Percentiles rank a stretch among this genome's conserved stretches.
Evolutionary conservation across 164 flowering plant species (phyloP).

Genomic region (Nelumbo lutea): DNA sequence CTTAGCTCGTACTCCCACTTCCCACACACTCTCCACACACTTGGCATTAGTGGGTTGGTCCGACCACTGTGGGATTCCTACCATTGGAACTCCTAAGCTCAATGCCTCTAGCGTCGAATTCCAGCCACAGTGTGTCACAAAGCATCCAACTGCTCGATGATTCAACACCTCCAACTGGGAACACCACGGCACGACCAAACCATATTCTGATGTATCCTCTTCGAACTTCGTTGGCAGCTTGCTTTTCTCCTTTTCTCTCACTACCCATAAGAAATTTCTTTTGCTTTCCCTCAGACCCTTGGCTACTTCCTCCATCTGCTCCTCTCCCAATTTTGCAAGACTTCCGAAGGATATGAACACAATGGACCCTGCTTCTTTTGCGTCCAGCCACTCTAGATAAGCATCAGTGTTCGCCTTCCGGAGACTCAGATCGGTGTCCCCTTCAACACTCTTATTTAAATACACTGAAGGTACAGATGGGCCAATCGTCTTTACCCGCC

Average conservation of each 20-base stretch:
- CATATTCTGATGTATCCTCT: conserved; percentile 14
- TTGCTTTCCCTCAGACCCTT: conserved; percentile 12
- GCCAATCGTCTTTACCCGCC: conserved; percentile 25
- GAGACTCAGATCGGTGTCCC: conserved; percentile 17
- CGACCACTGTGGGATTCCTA: conserved; percentile 26
- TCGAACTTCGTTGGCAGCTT: conserved; percentile 5
- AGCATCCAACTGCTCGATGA: conserved; percentile 25
- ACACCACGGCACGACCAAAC: conserved; percentile 28
- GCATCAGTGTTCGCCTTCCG: conserved; percentile 7
- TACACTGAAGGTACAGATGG: conserved; percentile 30
- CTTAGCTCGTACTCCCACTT: conserved; percentile 20
- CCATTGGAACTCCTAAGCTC: conserved; percentile 35
- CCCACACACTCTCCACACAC: conserved; percentile 28
- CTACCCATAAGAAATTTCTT: conserved; percentile 25
- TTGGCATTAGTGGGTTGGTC: conserved; percentile 37
- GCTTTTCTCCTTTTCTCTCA: conserved; percentile 10
- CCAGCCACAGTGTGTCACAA: conserved; percentile 34
- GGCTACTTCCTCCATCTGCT: conserved; percentile 28
- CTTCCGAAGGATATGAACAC: conserved; percentile 28
- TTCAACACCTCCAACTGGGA: conserved; percentile 27
- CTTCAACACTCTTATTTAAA: conserved; percentile 23
- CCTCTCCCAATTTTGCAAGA: conserved; percentile 3
- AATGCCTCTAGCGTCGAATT: conserved; percentile 31
- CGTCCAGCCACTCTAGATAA: conserved; percentile 21
- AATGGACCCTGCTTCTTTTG: conserved; percentile 16